A percentile compares a stretch with the other conserved stretches of the same genome.
phyloP scores from a whole-genome alignment of 169 alveolate genomes.

The Condylostoma magnum region DNA sequence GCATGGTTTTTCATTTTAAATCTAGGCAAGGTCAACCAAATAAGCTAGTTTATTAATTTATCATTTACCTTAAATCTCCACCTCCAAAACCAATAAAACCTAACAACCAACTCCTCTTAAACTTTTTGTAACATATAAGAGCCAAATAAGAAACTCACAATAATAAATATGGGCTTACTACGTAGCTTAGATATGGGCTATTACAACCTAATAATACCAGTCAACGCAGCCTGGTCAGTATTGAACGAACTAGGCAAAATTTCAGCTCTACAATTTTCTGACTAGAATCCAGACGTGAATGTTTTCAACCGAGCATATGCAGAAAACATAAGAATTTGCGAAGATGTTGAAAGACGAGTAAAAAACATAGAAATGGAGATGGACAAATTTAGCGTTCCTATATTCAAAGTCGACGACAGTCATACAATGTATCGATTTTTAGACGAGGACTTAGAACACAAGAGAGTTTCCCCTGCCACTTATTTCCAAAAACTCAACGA shows the following conservation, averaged over 20 bases:
- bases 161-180: conserved; percentile 52
- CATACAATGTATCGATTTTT: conserved; percentile 7
- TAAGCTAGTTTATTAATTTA: too few relatives aligned
- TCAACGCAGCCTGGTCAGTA: conserved; percentile 67
- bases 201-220: conserved; percentile 61
- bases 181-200: conserved; percentile 73
- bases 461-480: conserved; percentile 48
- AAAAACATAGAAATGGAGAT: conserved; percentile 43
- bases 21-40: too few relatives aligned
- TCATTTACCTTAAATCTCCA: too few relatives aligned
- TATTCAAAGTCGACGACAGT: conserved; percentile 25
- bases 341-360: conserved; percentile 52
- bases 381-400: conserved; percentile 38
- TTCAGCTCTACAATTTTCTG: conserved; percentile 59
- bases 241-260: conserved; percentile 61
- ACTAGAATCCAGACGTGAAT: conserved; percentile 50
- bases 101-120: too few relatives aligned
- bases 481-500: conserved; percentile 64
- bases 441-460: conserved; percentile 26
- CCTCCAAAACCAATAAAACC: too few relatives aligned
- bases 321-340: conserved; percentile 53
- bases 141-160: too few relatives aligned
- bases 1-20: too few relatives aligned
- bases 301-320: conserved; percentile 58
- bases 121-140: too few relatives aligned